Base-by-base conservation (phyloP, 768 basidiomycete genomes). In the Boletellus emodensis region DNA sequence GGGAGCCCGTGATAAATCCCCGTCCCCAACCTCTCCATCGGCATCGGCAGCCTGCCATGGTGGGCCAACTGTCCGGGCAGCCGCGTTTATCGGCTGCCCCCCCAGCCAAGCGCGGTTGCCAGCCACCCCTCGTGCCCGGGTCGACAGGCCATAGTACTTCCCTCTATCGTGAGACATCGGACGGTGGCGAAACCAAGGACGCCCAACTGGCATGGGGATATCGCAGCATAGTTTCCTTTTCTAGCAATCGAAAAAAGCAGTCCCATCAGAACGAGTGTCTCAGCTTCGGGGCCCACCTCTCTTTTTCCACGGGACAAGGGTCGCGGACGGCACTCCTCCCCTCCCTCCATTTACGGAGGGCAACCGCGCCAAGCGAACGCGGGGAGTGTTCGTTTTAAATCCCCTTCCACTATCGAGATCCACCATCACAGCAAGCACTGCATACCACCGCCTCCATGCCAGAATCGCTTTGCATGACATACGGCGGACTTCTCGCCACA, bases 361-460 rank as follows among this genome's bases (percentile, higher is more conserved):
- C 3, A 43, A 20, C 18, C 37, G 17, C 30, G 30, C 30, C 30
- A 30, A 10, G 30, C 30, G 30, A 9, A 28, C 8, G 30, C 30
- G 30, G 30, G 8, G 30, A 10, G 30, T 9, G 30, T 1, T 30
- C 9, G 30, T 30, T 12, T 47, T 55, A 44, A 42, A 49, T 34
- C 1, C 1, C 39, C 17, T 6, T 4, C 38, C 26, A 7, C 17
- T 37, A 33, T 39, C 35, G 26, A 32, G 6, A 24, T 44, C 18
- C 44, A 28, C 36, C 22, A 24, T 44, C 50, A 54, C 61, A 58
- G 55, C 58, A 57, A 46, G n/a, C 49, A 62, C 49, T n/a, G 53
- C 46, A 50, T 40, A 34, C 30, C 57, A 53, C n/a, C 14, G 54
- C 59, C 22, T 49, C 28, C 40, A 24, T 15, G 44, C 49, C 33